Evolutionary conservation across 2,329 filamentous ascomycete species (phyloP).

Genomic region (Penicillium polonicum): DNA sequence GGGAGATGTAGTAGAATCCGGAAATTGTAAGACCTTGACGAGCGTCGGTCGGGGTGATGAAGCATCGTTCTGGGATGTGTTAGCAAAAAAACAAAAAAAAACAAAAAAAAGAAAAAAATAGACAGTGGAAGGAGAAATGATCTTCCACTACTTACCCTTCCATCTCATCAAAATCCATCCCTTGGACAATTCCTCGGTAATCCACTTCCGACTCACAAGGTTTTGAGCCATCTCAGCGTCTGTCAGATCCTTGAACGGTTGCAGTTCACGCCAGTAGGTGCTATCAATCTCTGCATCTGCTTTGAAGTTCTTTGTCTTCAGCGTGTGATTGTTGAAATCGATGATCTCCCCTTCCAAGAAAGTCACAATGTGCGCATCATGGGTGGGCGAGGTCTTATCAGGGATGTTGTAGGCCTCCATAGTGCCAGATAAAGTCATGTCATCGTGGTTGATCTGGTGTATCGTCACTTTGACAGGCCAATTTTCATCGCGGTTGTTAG

Average conservation of each 20-base stretch:
- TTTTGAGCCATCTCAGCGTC: constrained; percentile 47
- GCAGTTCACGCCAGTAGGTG: constrained; percentile 50
- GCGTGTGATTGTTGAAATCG: constrained; percentile 55
- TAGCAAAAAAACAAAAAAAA: constrained; percentile 5
- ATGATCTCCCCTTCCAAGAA: constrained; percentile 69
- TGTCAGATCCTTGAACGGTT: constrained; percentile 47
- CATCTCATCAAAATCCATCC: constrained; percentile 54
- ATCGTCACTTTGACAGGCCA: constrained; percentile 69
- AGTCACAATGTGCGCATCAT: constrained; percentile 57
- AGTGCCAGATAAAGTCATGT: constrained; percentile 64
- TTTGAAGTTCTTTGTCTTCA: constrained; percentile 50
- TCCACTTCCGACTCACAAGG: constrained; percentile 46
- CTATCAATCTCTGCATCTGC: constrained; percentile 48
- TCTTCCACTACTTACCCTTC: constrained; percentile 42
- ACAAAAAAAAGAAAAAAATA: neutral
- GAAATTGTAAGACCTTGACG: constrained; percentile 51
- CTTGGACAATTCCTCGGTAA: constrained; percentile 41
- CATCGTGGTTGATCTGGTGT: constrained; percentile 59
- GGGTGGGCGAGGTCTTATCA: constrained; percentile 46
- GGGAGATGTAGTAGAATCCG: constrained; percentile 52
- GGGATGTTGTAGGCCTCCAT: constrained; percentile 71
- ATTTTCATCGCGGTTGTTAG: constrained; percentile 51
- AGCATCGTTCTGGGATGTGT: constrained; percentile 44
- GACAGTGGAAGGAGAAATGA: neutral
- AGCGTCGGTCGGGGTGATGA: constrained; percentile 48